Percentiles rank a stretch among this genome's conserved stretches.
Evolutionary conservation across 2,329 filamentous ascomycete genomes (phyloP).

Genomic region (Sordariomycetes sp.): DNA sequence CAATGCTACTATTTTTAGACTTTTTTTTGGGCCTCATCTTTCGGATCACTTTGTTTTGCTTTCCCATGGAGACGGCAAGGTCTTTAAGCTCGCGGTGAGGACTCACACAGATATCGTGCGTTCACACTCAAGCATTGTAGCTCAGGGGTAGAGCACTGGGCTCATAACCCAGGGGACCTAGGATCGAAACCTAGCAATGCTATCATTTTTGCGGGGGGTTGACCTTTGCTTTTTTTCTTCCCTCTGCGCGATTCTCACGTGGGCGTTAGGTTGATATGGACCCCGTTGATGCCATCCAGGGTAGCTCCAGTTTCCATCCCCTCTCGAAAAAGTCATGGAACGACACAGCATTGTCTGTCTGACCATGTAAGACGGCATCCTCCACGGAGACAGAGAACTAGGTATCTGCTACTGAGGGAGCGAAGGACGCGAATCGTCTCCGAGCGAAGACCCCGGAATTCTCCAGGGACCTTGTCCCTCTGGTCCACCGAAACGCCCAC

Average conservation of each 20-base stretch:
- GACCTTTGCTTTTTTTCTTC: background rate
- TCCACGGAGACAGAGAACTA: background rate
- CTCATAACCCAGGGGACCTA: background rate
- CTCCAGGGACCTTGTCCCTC: background rate
- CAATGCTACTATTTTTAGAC: background rate
- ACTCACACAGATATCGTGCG: background rate
- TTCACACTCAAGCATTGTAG: background rate
- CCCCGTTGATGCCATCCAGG: too few relatives aligned
- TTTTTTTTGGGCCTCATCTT: background rate
- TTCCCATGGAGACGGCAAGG: too few relatives aligned
- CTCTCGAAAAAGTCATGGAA: too few relatives aligned
- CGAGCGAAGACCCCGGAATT: background rate
- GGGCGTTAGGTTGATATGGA: background rate
- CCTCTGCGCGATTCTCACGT: too few relatives aligned
- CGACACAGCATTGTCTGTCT: too few relatives aligned
- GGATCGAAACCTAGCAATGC: background rate
- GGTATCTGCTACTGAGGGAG: background rate
- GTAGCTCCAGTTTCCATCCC: too few relatives aligned
- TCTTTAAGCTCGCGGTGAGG: background rate
- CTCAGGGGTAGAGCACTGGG: background rate
- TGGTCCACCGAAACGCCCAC: background rate
- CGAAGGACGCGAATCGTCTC: background rate
- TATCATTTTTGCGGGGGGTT: background rate
- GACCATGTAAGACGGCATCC: too few relatives aligned
- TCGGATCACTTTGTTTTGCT: background rate